Evolutionary conservation across 768 basidiomycete species (phyloP), one percentile per base, ranked within the genome.

Genomic region (Boletus rubescentipes): DNA sequence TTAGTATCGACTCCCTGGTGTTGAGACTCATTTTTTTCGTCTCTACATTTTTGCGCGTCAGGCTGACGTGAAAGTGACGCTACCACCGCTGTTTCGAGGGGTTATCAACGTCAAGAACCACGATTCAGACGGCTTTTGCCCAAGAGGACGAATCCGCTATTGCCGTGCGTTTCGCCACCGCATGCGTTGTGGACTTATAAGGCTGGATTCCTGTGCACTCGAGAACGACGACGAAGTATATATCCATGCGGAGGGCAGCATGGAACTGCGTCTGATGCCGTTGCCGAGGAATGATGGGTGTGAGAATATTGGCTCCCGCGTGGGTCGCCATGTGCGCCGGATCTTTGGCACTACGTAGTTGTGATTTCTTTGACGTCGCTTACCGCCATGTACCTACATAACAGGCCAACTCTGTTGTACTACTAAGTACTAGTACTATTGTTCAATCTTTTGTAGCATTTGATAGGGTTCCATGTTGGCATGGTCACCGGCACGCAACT

Each of bases 221-320:
- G 69, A 72, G 23, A 45, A 63, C 29, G 64, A 68, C 12, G 70
- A 72, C 42, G 70, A 70, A 36, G 55, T 70, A 4, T 56, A 51
- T 9, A 67, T 72, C 49, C 64, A 72, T 15, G 53, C 67, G 31
- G 57, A 62, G n/a, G 70, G 70, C 3, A 65, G 47, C 21, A 56
- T 65, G 6, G 46, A 58, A 29, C 37, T 72, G 9, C 55, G 54
- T 18, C 43, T 72, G 23, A 62, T 58, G 55, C 30, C 54, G 18
- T 30, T 44, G 37, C 49, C 46, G 48, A 34, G 44, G 29, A 52
- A 48, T 34, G 49, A 57, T 40, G 53, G 58, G 4, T 40, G 14
- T 29, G 54, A 36, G 43, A 59, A 59, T 21, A 29, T 57, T 21
- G 49, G 65, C 30, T 61, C 60, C 8, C 66, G 62, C 36, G 59